Conservation (phyloP, 2,329 filamentous ascomycete species). For the Keithomyces neogunnii region DNA sequence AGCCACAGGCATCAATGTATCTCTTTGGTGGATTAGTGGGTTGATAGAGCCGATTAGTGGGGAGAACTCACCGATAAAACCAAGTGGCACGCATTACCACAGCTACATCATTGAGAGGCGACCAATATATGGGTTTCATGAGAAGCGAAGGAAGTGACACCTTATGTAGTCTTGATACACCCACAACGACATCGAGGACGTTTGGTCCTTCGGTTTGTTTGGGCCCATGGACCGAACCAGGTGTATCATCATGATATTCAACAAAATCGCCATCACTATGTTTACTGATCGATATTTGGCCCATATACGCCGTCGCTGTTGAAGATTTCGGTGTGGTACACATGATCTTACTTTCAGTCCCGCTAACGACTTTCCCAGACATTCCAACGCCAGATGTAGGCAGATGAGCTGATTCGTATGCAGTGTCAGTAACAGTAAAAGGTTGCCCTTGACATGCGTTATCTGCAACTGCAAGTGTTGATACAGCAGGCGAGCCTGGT, state of each 20-base stretch:
- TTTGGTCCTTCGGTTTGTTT: conserved; percentile 17
- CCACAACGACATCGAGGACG: conserved; percentile 64
- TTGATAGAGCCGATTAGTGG: not conserved
- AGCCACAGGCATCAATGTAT: conserved; percentile 87
- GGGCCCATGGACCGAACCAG: conserved; percentile 1
- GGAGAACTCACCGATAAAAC: conserved; percentile 66
- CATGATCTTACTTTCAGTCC: not conserved
- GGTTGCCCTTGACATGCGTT: not conserved
- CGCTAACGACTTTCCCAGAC: not conserved
- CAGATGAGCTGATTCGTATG: not conserved
- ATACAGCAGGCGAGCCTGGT: not conserved
- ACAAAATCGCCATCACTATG: not conserved
- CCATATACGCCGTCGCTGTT: not conserved
- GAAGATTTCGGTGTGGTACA: not conserved
- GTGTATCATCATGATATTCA: not conserved
- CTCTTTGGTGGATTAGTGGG: conserved; percentile 30
- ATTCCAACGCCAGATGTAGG: not conserved
- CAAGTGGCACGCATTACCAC: conserved; percentile 80
- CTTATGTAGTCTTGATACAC: conserved; percentile 80
- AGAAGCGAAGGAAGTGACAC: conserved; percentile 73
- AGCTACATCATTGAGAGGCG: conserved; percentile 80
- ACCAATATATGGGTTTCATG: conserved; percentile 99
- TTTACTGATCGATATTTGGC: not conserved
- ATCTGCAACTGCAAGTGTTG: not conserved
- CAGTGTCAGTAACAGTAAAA: not conserved